Percentiles rank a stretch among this genome's conserved stretches.
phyloP scores from a whole-genome alignment of 1,139 yeast genomes.

The Yamadazyma pseudoaaseri region DNA sequence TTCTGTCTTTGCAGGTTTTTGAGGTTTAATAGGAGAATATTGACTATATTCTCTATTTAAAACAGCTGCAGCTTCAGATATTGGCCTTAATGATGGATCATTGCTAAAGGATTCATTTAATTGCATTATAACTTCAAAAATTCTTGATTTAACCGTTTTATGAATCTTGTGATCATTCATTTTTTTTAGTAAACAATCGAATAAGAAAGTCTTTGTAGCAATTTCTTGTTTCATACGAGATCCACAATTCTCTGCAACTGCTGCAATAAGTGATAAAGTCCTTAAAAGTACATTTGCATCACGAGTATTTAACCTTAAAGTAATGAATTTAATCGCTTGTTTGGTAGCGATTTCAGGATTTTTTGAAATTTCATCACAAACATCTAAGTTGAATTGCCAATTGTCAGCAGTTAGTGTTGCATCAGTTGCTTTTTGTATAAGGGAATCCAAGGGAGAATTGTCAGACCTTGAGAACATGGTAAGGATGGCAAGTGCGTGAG shows the following conservation, averaged over 20 bases:
- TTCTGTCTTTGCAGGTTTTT: slow-evolving; percentile 60
- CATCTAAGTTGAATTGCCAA: slow-evolving; percentile 81
- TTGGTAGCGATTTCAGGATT: slow-evolving; percentile 66
- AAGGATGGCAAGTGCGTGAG: no score
- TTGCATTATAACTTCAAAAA: slow-evolving; percentile 69
- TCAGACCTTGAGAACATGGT: slow-evolving; percentile 3
- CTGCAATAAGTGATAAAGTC: slow-evolving; percentile 65
- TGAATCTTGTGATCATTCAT: slow-evolving; percentile 62
- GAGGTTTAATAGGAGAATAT: slow-evolving; percentile 43
- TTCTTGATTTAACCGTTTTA: slow-evolving; percentile 60
- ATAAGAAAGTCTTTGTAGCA: slow-evolving; percentile 67
- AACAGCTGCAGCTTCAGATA: slow-evolving; percentile 58
- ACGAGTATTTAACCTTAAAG: slow-evolving; percentile 51
- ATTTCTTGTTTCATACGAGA: slow-evolving; percentile 80
- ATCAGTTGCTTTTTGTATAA: slow-evolving; percentile 62
- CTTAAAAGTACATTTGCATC: slow-evolving; percentile 84
- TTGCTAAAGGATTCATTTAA: slow-evolving; percentile 54
- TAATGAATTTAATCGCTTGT: slow-evolving; percentile 51
- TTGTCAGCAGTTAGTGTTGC: slow-evolving; percentile 79
- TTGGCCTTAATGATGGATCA: slow-evolving; percentile 75
- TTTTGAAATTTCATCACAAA: slow-evolving; percentile 73
- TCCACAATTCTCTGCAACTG: slow-evolving; percentile 93
- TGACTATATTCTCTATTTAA: slow-evolving; percentile 44
- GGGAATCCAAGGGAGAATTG: slow-evolving; percentile 9
- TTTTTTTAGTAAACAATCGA: slow-evolving; percentile 49